Percentiles rank a stretch among this genome's conserved stretches.
These are phyloP conservation scores for Fusarium lyarnte DNA, from an alignment of 2,329 filamentous ascomycete species.

Conservation along the genomic window DNA sequence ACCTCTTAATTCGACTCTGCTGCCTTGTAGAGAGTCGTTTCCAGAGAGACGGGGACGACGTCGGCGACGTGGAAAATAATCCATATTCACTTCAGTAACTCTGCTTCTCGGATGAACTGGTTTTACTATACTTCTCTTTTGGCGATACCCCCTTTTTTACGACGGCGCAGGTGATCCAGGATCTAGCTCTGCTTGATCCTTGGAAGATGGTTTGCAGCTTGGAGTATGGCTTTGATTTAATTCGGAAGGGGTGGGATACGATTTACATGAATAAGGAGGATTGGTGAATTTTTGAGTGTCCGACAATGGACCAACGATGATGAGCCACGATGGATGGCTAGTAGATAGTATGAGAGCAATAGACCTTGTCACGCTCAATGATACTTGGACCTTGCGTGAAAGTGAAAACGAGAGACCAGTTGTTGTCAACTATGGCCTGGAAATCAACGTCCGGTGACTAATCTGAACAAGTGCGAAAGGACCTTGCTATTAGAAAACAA, in stretches of 20 bases:
- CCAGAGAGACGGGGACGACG: constrained; percentile 38
- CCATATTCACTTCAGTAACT: constrained; percentile 39
- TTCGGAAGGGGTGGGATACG: constrained; percentile 42
- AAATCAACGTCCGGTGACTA: constrained; percentile 31
- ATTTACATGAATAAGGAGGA: constrained; percentile 40
- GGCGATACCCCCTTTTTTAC: constrained; percentile 49
- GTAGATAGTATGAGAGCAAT: constrained; percentile 42
- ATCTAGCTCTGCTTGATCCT: background rate
- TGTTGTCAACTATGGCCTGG: background rate
- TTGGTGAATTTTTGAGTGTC: constrained; percentile 39
- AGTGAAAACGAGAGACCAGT: background rate
- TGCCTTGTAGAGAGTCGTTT: constrained; percentile 36
- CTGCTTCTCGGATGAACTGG: constrained; percentile 37
- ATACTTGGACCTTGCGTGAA: background rate
- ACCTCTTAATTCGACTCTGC: constrained; percentile 41
- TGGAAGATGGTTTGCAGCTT: constrained; percentile 45
- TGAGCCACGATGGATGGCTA: constrained; percentile 33
- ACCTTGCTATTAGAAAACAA: background rate
- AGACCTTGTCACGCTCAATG: constrained; percentile 29
- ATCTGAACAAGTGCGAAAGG: constrained; percentile 4
- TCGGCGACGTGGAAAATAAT: constrained; percentile 39
- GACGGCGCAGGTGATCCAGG: constrained; percentile 37
- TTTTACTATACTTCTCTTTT: constrained; percentile 46
- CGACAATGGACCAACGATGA: constrained; percentile 33
- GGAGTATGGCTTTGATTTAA: constrained; percentile 44